Conservation (phyloP, 73 alveolate genomes). For the Paramecium biaurelia region DNA sequence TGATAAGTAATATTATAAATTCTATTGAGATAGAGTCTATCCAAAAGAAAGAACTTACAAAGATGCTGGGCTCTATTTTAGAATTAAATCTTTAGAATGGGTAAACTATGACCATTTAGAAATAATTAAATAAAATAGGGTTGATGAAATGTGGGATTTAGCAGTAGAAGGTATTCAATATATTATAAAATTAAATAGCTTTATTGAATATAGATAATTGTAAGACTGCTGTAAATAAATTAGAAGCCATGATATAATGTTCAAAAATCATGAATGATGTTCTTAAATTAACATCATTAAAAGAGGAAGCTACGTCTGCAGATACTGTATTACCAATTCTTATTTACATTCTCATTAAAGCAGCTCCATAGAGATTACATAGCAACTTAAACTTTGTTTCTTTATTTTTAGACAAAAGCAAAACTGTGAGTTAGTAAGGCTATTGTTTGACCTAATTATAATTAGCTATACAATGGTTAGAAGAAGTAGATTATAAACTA, state of each 20-base stretch:
- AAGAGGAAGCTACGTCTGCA: conserved; percentile 55
- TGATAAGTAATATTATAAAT: conserved; percentile 27
- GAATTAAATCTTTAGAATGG: conserved; percentile 56
- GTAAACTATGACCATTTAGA: conserved; percentile 50
- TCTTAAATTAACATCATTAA: conserved; percentile 31
- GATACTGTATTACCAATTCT: conserved; percentile 51
- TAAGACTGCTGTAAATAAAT: conserved; percentile 38
- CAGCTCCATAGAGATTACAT: conserved; percentile 46
- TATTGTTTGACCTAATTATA: conserved; percentile 48
- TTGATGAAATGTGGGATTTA: conserved; percentile 61
- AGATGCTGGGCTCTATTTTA: conserved; percentile 52
- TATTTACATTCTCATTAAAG: conserved; percentile 41
- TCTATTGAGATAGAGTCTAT: background rate
- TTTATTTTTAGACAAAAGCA: conserved; percentile 36
- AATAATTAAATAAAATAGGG: conserved; percentile 50
- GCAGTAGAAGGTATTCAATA: conserved; percentile 35
- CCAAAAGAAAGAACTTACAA: conserved; percentile 60
- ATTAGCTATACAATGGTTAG: conserved; percentile 48
- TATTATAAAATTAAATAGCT: background rate
- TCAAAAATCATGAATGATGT: conserved; percentile 58
- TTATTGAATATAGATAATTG: conserved; percentile 37
- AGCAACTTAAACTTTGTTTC: conserved; percentile 48
- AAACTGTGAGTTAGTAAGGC: conserved; percentile 29
- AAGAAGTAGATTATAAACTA: background rate
- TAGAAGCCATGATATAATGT: conserved; percentile 27